These are phyloP conservation scores for Blastocystis sp. DNA, from an alignment of 352 stramenopile genomes.

Conservation along the genomic window DNA sequence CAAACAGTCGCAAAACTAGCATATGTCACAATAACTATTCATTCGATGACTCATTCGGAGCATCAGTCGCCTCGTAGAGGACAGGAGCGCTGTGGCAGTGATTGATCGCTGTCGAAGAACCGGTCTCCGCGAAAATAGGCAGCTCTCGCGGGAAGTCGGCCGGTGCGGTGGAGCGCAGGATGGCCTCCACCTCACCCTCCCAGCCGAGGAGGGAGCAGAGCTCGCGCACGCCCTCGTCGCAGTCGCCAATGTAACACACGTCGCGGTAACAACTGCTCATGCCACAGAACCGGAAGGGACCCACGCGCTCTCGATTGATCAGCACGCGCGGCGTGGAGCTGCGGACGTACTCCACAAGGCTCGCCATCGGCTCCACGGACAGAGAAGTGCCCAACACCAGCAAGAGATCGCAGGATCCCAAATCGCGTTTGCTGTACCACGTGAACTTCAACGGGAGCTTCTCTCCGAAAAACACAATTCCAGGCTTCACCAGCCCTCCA, in stretches of 20 bases:
- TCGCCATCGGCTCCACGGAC: conserved; percentile 88
- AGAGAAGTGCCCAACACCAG: conserved; percentile 96
- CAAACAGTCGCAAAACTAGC: neutral
- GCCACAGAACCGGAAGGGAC: conserved; percentile 71
- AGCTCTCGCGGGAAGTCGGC: neutral
- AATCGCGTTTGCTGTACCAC: conserved; percentile 78
- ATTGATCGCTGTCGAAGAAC: too few species aligned
- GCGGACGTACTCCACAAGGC: conserved; percentile 80
- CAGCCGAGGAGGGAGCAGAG: conserved; percentile 76
- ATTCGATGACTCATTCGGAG: neutral
- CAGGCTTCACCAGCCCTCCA: conserved; percentile 89
- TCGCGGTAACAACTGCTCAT: conserved; percentile 76
- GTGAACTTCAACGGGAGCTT: conserved; percentile 83
- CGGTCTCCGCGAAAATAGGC: too few species aligned
- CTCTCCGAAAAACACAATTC: conserved; percentile 96
- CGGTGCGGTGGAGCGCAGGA: neutral
- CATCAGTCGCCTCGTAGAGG: too few species aligned
- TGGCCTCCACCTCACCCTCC: conserved; percentile 60
- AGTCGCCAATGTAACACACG: conserved; percentile 79
- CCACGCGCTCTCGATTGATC: conserved; percentile 83
- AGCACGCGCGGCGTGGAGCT: conserved; percentile 81
- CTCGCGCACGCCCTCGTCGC: conserved; percentile 78
- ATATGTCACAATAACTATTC: neutral
- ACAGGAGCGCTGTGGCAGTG: too few species aligned
- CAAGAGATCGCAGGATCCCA: conserved; percentile 85